Conservation (phyloP, 768 basidiomycete genomes). For the Tricholoma hemisulphureum region DNA sequence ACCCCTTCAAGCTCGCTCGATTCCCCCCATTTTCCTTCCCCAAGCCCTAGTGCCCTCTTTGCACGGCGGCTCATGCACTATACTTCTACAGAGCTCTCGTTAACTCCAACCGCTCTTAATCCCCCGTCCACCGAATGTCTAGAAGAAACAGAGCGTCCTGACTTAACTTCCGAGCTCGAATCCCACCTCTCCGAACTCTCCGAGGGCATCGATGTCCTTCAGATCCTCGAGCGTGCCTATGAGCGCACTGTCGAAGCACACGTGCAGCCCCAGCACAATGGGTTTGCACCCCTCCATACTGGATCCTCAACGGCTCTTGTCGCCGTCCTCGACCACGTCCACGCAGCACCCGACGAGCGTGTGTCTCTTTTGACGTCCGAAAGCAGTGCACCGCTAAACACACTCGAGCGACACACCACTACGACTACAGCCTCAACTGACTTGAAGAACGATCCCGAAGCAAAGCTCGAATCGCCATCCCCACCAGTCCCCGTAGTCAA, state of each 20-base stretch:
- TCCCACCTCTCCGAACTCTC: constrained; percentile 58
- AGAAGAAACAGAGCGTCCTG: background rate
- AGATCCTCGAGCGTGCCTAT: constrained; percentile 69
- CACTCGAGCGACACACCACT: background rate
- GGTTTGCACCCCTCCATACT: constrained; percentile 43
- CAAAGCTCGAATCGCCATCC: background rate
- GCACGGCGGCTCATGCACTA: constrained; percentile 85
- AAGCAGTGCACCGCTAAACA: background rate
- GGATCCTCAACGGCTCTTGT: constrained; percentile 71
- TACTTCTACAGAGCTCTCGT: constrained; percentile 55
- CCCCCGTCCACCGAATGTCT: background rate
- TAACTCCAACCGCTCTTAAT: constrained; percentile 19
- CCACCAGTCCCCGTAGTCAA: constrained; percentile 59
- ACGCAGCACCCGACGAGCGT: background rate
- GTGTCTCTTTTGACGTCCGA: background rate
- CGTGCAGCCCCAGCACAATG: constrained; percentile 29
- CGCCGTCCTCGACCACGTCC: constrained; percentile 54
- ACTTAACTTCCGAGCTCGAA: constrained; percentile 25
- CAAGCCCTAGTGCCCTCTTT: constrained; percentile 58
- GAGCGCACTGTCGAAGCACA: constrained; percentile 64
- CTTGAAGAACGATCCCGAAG: constrained; percentile 10
- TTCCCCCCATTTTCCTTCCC: constrained; percentile 24
- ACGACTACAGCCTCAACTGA: background rate
- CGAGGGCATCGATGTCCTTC: constrained; percentile 68
- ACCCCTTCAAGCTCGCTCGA: constrained; percentile 15